Evolutionary conservation across 1,139 yeast genomes (phyloP), one percentile per base, ranked within the genome.

Genomic region (Meyerozyma carpophila): DNA sequence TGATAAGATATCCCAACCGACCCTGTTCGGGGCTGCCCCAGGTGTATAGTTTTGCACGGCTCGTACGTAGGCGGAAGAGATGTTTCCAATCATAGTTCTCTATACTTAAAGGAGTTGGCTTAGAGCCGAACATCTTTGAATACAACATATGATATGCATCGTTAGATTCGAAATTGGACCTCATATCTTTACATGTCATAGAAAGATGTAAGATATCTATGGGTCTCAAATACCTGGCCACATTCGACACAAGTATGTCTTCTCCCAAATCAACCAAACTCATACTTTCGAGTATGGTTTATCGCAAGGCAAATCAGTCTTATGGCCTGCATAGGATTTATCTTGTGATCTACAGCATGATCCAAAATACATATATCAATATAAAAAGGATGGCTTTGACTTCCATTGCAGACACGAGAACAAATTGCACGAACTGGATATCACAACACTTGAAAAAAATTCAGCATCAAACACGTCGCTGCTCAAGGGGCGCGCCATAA

Each of bases 21-120:
- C 83, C 84, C 41, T 69, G 66, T 27, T 62, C 62, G 6, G 74
- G 56, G 13, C 75, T 62, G 1, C 90, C 88, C 94, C 94, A 84
- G 0, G 88, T 79, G 50, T 68, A 77, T 4, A 85, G 52, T 38
- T 66, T 58, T 4, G 79, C 77, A 2, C 68, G 57, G 29, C 55
- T 53, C 1, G 70, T 54, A 39, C 88, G 62, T 39, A 69, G 48
- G 13, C 67, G 54, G 56, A 75, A 82, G 42, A 79, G 55, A 34
- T 70, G 70, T 5, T 69, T 70, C 87, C 87, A 82, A 47, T 74
- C 66, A 45, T 57, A 47, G 2, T 59, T 59, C 10, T 65, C 59
- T 36, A 68, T 61, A 27, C 63, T 68, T 45, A 68, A 66, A 14
- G 76, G 79, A 41, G 69, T 69, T 5, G 69, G 68, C 40, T 64